These are phyloP conservation scores for Aspergillus sp. DNA, from an alignment of 2,329 filamentous ascomycete genomes.

Conservation along the genomic window DNA sequence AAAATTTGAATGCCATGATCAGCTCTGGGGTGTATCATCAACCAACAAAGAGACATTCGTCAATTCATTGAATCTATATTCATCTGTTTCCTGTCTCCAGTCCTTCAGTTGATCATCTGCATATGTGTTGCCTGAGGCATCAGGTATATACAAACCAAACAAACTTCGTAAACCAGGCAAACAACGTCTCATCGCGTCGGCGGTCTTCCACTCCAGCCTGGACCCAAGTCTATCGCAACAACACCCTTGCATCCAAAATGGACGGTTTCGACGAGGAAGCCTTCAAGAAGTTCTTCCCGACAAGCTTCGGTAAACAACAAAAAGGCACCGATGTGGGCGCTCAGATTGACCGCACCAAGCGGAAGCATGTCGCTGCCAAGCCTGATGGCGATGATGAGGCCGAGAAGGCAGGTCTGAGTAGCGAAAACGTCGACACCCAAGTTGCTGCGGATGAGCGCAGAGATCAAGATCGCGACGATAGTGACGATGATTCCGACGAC, in stretches of 20 bases:
- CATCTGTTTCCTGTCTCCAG: no score
- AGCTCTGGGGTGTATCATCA: no score
- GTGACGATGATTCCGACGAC: constrained; percentile 69
- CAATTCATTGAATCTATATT: no score
- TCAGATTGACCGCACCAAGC: constrained; percentile 77
- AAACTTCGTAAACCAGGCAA: constrained; percentile 13
- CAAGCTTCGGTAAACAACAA: constrained; percentile 80
- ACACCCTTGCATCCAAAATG: constrained; percentile 26
- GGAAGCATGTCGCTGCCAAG: constrained; percentile 49
- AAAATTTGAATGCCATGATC: no score
- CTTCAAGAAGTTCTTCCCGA: constrained; percentile 65
- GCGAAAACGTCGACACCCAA: constrained; percentile 20
- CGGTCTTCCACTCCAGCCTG: background rate
- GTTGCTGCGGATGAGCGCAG: constrained; percentile 22
- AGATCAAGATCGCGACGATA: constrained; percentile 42
- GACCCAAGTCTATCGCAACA: background rate
- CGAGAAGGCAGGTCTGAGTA: constrained; percentile 21
- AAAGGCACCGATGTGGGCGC: constrained; percentile 71
- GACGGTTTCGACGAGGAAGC: constrained; percentile 47
- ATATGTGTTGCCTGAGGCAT: no score
- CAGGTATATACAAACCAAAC: no score
- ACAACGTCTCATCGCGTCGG: constrained; percentile 9
- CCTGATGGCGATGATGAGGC: constrained; percentile 18
- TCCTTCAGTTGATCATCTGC: no score
- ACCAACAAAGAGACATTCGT: no score